A percentile compares a stretch with the other conserved stretches of the same genome.
Evolutionary conservation across 2,329 filamentous ascomycete species (phyloP).

Genomic region (Aureobasidium leucospermi): DNA sequence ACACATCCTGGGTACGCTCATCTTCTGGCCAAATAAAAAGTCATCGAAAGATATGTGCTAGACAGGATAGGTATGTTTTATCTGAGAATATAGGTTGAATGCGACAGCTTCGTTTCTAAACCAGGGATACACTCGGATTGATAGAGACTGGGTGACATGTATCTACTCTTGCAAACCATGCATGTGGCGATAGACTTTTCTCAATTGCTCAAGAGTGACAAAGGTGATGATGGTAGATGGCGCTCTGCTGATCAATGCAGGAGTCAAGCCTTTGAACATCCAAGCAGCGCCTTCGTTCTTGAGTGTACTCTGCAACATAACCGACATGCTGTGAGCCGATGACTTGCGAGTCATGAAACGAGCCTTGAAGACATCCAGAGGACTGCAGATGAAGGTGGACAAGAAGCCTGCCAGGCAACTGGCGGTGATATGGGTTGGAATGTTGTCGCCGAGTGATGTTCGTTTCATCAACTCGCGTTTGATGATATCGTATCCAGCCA

Average conservation of each 20-base stretch:
- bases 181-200: constrained; percentile 13
- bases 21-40: too few species aligned
- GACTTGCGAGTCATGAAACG: constrained; percentile 19
- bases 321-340: constrained; percentile 15
- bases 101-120: not conserved
- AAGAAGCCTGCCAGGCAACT: constrained; percentile 21
- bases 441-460: constrained; percentile 18
- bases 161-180: constrained; percentile 15
- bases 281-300: constrained; percentile 18
- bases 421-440: constrained; percentile 19
- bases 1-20: too few species aligned
- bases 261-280: constrained; percentile 21
- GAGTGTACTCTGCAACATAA: constrained; percentile 17
- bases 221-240: constrained; percentile 20
- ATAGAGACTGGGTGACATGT: not conserved
- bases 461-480: constrained; percentile 20
- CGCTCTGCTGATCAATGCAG: constrained; percentile 21
- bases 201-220: constrained; percentile 17
- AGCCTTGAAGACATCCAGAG: constrained; percentile 21
- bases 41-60: too few species aligned
- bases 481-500: constrained; percentile 21
- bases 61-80: not conserved
- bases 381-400: constrained; percentile 22
- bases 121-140: not conserved
- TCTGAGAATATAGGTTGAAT: not conserved